Percentiles rank a stretch among this genome's conserved stretches.
phyloP scores from a whole-genome alignment of 2,329 filamentous ascomycete species.

The Ophiosphaerella herpotricha region DNA sequence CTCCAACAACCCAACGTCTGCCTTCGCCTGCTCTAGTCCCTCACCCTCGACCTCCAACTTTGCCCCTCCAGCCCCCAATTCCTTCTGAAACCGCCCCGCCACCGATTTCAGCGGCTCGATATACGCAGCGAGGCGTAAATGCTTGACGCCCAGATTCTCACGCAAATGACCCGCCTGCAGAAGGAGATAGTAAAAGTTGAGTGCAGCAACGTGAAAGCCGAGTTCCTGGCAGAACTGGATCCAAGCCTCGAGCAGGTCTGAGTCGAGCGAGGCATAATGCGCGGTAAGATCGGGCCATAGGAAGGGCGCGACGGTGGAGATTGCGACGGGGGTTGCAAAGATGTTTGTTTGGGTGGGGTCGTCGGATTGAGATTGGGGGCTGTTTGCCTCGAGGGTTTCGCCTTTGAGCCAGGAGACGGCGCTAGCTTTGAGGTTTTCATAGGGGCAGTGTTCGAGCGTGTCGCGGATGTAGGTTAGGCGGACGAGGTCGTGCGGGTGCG shows the following conservation, averaged over 20 bases:
- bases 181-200: constrained; percentile 65
- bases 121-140: constrained; percentile 51
- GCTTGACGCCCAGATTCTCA: constrained; percentile 51
- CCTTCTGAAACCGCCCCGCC: constrained; percentile 42
- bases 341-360: constrained; percentile 31
- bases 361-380: constrained; percentile 28
- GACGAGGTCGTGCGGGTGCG: constrained; percentile 57
- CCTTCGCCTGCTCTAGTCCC: constrained; percentile 38
- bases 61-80: constrained; percentile 40
- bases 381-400: constrained; percentile 57
- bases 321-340: constrained; percentile 54
- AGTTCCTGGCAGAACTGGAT: constrained; percentile 57
- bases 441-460: constrained; percentile 59
- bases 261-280: constrained; percentile 40
- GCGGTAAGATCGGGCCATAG: constrained; percentile 57
- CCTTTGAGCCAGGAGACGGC: constrained; percentile 66
- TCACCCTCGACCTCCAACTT: constrained; percentile 44
- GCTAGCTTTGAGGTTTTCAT: constrained; percentile 60
- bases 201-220: constrained; percentile 58
- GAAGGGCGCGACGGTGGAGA: constrained; percentile 55
- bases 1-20: constrained; percentile 41
- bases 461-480: constrained; percentile 60
- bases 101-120: constrained; percentile 50
- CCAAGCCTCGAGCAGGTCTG: constrained; percentile 38
- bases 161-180: constrained; percentile 56